Evolutionary conservation across 2,329 filamentous ascomycete genomes (phyloP), one percentile per base, ranked within the genome.

Genomic region (Fusarium napiforme): DNA sequence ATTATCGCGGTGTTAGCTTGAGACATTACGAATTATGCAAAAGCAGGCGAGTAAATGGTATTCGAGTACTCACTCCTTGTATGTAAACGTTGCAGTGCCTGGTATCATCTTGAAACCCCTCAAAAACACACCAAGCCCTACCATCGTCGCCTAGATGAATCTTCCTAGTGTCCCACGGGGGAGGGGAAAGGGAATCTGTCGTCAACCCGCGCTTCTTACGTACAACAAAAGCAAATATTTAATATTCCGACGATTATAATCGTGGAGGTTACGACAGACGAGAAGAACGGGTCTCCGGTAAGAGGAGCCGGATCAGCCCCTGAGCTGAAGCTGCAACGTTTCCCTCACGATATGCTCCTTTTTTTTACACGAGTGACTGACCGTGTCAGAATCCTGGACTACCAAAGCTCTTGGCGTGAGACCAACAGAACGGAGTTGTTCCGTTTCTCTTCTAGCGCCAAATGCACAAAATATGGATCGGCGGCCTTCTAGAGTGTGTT

Each of bases 381-480:
- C 39, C 40, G 40, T 58, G 40, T 50, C 23, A 50, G n/a, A 10
- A 49, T 36, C 55, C 42, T 50, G 19, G 26, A 26, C 40, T 21
- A 30, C 28, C 21, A 37, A 28, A 28, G 52, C 8, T 58, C 65
- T 60, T 62, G 67, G 62, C 52, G 37, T 34, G 26, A 30, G 62
- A 23, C 64, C 64, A 67, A 67, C 61, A 60, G 45, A 60, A 67
- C 69, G 52, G 68, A 71, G 64, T 23, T 36, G 47, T 45, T 67
- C 70, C 65, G 66, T 73, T 73, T 73, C 32, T 50, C 34, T 61
- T 66, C 58, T 73, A 74, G 71, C 71, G 71, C 32, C 43, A 40
- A 55, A n/a, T 42, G 37, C 34, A 49, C 34, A 34, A 73, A 74
- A 74, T 74, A 74, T 72, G 67, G 71, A 74, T 57, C 63, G 9